Percentiles rank a stretch among this genome's conserved stretches.
Evolutionary conservation across 805 yeast species (phyloP).

Genomic region (Metschnikowia shivogae): DNA sequence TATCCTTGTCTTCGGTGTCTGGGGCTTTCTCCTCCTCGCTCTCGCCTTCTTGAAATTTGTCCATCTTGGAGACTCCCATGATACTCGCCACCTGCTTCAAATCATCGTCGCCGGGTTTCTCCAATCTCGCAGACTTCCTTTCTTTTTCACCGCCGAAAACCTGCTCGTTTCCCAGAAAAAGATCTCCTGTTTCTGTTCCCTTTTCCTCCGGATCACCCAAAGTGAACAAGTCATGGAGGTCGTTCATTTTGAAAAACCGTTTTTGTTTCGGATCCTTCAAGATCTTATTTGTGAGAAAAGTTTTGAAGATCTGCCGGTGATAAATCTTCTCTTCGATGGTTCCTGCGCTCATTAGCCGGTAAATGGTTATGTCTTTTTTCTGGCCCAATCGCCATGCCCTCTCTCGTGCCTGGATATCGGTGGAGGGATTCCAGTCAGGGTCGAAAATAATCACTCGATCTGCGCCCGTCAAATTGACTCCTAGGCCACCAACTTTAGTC

Average conservation of each 20-base stretch:
- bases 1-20: conserved; percentile 45
- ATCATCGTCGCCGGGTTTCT: conserved; percentile 54
- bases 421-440: conserved; percentile 99
- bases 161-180: conserved; percentile 50
- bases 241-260: conserved; percentile 88
- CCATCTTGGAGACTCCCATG: conserved; percentile 71
- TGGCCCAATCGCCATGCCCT: conserved; percentile 98
- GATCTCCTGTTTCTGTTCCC: conserved; percentile 65
- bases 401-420: conserved; percentile 95
- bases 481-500: conserved; percentile 94
- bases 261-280: conserved; percentile 93
- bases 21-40: conserved; percentile 29
- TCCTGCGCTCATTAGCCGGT: conserved; percentile 89
- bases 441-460: conserved; percentile 90
- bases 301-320: conserved; percentile 95
- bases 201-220: conserved; percentile 68
- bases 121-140: conserved; percentile 32
- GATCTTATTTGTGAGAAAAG: conserved; percentile 87
- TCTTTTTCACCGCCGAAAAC: conserved; percentile 30
- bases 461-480: conserved; percentile 92
- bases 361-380: conserved; percentile 84
- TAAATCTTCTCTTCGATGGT: conserved; percentile 95
- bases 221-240: conserved; percentile 82
- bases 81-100: conserved; percentile 59
- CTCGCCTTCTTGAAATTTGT: conserved; percentile 53